A percentile compares a stretch with the other conserved stretches of the same genome.
Evolutionary conservation across 2,329 filamentous ascomycete species (phyloP).

Genomic region (Hymenoscyphus fructigenus): DNA sequence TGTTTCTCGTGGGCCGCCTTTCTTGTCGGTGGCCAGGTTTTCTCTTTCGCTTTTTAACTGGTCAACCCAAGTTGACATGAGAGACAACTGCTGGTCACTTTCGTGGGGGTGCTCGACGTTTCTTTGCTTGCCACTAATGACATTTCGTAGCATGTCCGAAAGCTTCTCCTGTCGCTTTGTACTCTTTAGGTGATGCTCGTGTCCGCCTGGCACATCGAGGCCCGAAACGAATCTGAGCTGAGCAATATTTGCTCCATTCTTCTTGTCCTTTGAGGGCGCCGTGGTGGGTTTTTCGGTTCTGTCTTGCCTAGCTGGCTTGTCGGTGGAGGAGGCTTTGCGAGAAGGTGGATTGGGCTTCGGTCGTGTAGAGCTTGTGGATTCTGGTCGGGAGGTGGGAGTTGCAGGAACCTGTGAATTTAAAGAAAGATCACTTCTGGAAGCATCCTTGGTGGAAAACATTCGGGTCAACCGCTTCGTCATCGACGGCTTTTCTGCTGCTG

Average conservation of each 20-base stretch:
- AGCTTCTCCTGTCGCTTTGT: constrained; percentile 93
- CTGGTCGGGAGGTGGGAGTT: constrained; percentile 30
- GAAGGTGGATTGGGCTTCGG: constrained; percentile 40
- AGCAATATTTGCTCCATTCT: constrained; percentile 21
- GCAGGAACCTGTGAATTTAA: constrained; percentile 32
- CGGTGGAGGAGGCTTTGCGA: constrained; percentile 46
- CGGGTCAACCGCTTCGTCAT: constrained; percentile 64
- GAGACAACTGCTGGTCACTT: constrained; percentile 77
- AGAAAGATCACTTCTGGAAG: constrained; percentile 31
- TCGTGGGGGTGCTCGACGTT: constrained; percentile 59
- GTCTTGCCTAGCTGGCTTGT: constrained; percentile 39
- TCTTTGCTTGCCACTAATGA: constrained; percentile 79
- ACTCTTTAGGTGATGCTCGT: constrained; percentile 86
- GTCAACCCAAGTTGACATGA: constrained; percentile 96
- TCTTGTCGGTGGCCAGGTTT: constrained; percentile 71
- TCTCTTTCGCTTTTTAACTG: constrained; percentile 88
- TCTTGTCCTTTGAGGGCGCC: constrained; percentile 34
- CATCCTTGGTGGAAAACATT: constrained; percentile 63
- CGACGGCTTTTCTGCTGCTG: constrained; percentile 50
- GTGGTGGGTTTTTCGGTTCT: constrained; percentile 34
- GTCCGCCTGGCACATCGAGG: constrained; percentile 61
- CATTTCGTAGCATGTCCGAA: constrained; percentile 82
- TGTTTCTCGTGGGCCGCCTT: constrained; percentile 69
- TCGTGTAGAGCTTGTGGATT: constrained; percentile 31
- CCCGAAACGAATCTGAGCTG: constrained; percentile 51